These are phyloP conservation scores for Kandelia obovata DNA, from an alignment of 345 rosid species.

Conservation along the genomic window DNA sequence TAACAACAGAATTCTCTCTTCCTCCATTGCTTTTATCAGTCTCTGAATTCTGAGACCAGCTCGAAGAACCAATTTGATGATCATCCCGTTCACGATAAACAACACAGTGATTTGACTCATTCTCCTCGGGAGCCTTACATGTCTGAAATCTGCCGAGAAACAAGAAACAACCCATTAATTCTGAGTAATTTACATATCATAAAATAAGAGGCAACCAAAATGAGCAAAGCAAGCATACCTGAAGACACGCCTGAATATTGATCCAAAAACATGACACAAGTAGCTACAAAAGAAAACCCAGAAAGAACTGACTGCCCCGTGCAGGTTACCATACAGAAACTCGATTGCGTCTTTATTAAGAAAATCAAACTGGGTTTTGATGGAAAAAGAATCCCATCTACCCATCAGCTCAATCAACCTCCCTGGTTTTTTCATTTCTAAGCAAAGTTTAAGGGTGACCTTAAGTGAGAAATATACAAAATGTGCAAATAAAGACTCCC, in stretches of 20 bases:
- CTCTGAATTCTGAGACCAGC: constrained; percentile 9
- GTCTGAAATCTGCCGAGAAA: constrained; percentile 24
- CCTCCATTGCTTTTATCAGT: constrained; percentile 17
- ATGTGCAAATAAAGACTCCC: constrained; percentile 15
- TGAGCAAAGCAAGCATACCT: constrained; percentile 41
- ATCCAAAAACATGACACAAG: constrained; percentile 36
- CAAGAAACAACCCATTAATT: constrained; percentile 14
- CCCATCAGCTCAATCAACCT: constrained; percentile 40
- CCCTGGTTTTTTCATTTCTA: constrained; percentile 10
- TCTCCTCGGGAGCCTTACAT: constrained; percentile 9
- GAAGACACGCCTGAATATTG: constrained; percentile 27
- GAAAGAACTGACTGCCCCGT: constrained; percentile 30
- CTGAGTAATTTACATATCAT: neutral
- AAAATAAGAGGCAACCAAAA: constrained; percentile 5
- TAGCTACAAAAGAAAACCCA: constrained; percentile 50
- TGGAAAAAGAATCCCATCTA: constrained; percentile 21
- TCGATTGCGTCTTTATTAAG: constrained; percentile 18
- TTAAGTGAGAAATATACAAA: neutral
- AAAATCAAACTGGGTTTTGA: constrained; percentile 37
- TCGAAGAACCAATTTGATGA: constrained; percentile 17
- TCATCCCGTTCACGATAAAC: neutral
- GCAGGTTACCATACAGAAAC: constrained; percentile 36
- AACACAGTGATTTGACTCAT: constrained; percentile 23
- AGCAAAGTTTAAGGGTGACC: constrained; percentile 23
- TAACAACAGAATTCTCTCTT: constrained; percentile 23